phyloP scores from a whole-genome alignment of 495 filamentous ascomycete genomes.

The Oleoguttula mirabilis region DNA sequence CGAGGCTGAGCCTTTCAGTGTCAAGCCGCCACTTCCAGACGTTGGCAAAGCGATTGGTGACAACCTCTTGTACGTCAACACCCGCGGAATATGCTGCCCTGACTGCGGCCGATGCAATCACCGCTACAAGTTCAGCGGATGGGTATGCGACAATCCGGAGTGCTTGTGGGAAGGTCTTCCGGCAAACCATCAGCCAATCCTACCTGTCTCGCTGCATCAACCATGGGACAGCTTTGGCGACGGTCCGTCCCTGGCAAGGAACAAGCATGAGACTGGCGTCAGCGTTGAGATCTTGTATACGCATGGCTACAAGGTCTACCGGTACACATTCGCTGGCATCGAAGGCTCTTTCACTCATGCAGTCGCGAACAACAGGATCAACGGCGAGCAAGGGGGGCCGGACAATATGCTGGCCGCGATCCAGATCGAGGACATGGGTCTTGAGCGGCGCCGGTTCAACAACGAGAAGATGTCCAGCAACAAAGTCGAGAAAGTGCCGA shows the following conservation, averaged over 20 bases:
- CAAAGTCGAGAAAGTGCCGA: slow-evolving; percentile 23
- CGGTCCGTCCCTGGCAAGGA: slow-evolving; percentile 13
- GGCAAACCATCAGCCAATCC: slow-evolving; percentile 20
- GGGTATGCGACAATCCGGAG: slow-evolving; percentile 43
- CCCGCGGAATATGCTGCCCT: slow-evolving; percentile 58
- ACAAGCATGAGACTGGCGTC: slow-evolving; percentile 22
- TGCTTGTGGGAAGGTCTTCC: slow-evolving; percentile 36
- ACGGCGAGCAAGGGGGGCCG: slow-evolving; percentile 41
- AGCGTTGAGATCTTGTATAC: slow-evolving; percentile 25
- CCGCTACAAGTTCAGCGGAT: slow-evolving; percentile 49
- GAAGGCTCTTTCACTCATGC: slow-evolving; percentile 53
- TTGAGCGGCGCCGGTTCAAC: slow-evolving; percentile 42
- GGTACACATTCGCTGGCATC: slow-evolving; percentile 27
- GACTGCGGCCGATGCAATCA: slow-evolving; percentile 53
- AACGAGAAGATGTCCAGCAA: slow-evolving; percentile 11
- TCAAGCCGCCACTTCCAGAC: slow-evolving; percentile 31
- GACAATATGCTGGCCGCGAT: slow-evolving; percentile 52
- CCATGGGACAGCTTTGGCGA: slow-evolving; percentile 12
- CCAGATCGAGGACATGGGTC: slow-evolving; percentile 44
- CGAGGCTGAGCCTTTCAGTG: slow-evolving; percentile 29
- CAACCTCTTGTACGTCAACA: slow-evolving; percentile 12
- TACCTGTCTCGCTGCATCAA: slow-evolving; percentile 9
- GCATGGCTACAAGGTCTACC: slow-evolving; percentile 28
- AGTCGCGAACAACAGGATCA: slow-evolving; percentile 40
- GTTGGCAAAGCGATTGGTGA: slow-evolving; percentile 24